Conservation (phyloP, 805 yeast species). For the Myxozyma lipomycoides region DNA sequence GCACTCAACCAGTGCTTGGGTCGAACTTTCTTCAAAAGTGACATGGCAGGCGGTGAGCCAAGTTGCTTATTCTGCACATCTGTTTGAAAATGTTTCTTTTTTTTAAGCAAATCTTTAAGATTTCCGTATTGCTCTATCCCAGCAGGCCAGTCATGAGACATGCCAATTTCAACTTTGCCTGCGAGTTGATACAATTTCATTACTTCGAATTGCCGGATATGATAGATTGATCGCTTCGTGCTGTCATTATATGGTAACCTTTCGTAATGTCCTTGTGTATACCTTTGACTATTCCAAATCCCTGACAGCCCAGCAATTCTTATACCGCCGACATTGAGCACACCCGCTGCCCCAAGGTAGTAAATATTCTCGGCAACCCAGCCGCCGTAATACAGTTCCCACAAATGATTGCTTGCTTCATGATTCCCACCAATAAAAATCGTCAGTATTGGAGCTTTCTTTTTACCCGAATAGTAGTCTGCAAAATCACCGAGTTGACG, state of each 20-base stretch:
- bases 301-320: constrained; percentile 83
- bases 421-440: constrained; percentile 93
- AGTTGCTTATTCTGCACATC: constrained; percentile 59
- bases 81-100: constrained; percentile 61
- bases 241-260: constrained; percentile 47
- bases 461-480: constrained; percentile 58
- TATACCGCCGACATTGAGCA: constrained; percentile 69
- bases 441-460: constrained; percentile 69
- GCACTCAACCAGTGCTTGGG: constrained; percentile 85
- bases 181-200: constrained; percentile 49
- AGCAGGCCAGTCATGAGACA: constrained; percentile 95
- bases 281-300: constrained; percentile 58
- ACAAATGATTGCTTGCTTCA: constrained; percentile 76
- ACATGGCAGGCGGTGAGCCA: constrained; percentile 69
- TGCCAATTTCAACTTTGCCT: constrained; percentile 49
- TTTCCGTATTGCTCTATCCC: constrained; percentile 69
- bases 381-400: constrained; percentile 77
- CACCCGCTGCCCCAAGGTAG: constrained; percentile 74
- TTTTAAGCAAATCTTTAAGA: constrained; percentile 44
- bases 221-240: constrained; percentile 61
- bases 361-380: constrained; percentile 89
- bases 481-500: constrained; percentile 73
- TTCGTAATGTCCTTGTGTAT: constrained; percentile 43
- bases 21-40: constrained; percentile 48
- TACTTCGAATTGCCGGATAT: constrained; percentile 61